Percentiles rank a stretch among this genome's conserved stretches.
Evolutionary conservation across 2,329 filamentous ascomycete species (phyloP).

Genomic region (Colletotrichum ledebouriae): DNA sequence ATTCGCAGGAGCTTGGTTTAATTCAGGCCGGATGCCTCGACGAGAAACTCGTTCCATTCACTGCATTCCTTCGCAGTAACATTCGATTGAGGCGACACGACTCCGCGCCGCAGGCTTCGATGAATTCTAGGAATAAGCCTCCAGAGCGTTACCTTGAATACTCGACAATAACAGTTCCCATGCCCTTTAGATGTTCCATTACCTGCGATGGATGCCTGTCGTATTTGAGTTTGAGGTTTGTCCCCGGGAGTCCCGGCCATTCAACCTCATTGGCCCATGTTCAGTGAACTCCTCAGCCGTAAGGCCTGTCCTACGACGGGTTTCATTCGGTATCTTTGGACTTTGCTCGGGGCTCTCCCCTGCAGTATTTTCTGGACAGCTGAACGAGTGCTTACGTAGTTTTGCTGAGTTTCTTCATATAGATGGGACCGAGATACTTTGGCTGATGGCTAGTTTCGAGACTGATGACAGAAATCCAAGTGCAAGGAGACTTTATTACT

Average conservation of each 20-base stretch:
- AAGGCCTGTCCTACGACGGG: neutral
- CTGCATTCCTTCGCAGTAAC: too few relatives aligned
- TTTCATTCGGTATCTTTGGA: slow-evolving; percentile 7
- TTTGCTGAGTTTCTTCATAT: neutral
- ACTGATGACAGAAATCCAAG: neutral
- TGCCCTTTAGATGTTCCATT: neutral
- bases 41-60: too few relatives aligned
- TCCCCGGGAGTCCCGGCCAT: neutral
- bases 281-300: neutral
- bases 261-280: neutral
- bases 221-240: neutral
- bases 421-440: neutral
- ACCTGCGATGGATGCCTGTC: neutral
- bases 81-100: too few relatives aligned
- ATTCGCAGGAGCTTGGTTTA: too few relatives aligned
- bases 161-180: neutral
- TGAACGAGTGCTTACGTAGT: neutral
- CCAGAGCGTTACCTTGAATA: neutral
- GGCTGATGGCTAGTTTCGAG: neutral
- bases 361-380: neutral
- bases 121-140: neutral
- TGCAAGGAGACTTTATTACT: neutral
- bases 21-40: too few relatives aligned
- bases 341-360: slow-evolving; percentile 2
- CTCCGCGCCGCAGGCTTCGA: neutral